Conservation (phyloP, 2,329 filamentous ascomycete species). For the Arthrinium puccinioides region DNA sequence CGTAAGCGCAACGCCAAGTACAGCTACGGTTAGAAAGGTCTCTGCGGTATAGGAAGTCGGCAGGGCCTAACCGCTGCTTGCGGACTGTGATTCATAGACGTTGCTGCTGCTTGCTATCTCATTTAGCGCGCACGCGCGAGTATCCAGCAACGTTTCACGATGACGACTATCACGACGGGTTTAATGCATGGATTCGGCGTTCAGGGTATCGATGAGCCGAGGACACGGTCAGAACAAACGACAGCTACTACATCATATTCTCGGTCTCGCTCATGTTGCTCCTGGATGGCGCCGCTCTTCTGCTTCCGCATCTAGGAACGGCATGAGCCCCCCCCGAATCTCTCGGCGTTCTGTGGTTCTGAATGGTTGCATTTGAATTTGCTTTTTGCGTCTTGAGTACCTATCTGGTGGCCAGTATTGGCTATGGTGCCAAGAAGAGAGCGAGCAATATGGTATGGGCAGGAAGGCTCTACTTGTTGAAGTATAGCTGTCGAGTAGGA, state of each 20-base stretch:
- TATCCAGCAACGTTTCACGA: constrained; percentile 27
- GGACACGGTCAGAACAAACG: not conserved
- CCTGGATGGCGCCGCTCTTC: too few relatives aligned
- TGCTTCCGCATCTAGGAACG: too few relatives aligned
- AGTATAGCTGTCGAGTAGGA: constrained; percentile 11
- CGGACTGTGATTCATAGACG: constrained; percentile 11
- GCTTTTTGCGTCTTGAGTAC: too few relatives aligned
- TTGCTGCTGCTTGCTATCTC: constrained; percentile 12
- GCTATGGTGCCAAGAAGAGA: too few relatives aligned
- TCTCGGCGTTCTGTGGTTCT: not conserved
- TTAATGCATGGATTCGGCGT: constrained; percentile 39
- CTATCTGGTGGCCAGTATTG: too few relatives aligned
- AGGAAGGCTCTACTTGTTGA: constrained; percentile 3
- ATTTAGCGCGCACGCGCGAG: constrained; percentile 11
- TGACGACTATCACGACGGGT: constrained; percentile 35
- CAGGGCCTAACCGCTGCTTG: too few relatives aligned
- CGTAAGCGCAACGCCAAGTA: constrained; percentile 36
- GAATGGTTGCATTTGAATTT: not conserved
- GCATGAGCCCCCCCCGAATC: too few relatives aligned
- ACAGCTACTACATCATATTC: not conserved
- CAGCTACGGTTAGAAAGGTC: constrained; percentile 45
- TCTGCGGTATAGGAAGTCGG: constrained; percentile 31
- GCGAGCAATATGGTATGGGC: not conserved
- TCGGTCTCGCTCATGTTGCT: too few relatives aligned
- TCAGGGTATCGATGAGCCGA: constrained; percentile 13